Conservation (phyloP, 2,329 filamentous ascomycete species). For the Colletotrichum endophyticum region DNA sequence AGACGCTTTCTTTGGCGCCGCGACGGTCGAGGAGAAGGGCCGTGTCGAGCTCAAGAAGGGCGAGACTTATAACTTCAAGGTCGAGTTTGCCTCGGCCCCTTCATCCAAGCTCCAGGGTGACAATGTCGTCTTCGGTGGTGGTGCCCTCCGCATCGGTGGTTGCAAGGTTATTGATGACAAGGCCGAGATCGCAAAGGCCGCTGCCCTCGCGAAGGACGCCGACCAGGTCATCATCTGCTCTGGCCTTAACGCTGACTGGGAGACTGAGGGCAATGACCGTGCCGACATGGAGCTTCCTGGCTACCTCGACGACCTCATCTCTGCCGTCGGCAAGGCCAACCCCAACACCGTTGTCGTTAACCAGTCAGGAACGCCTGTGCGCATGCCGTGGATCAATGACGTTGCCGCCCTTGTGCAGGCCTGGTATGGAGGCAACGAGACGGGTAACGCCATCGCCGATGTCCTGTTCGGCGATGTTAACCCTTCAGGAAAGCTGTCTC, state of each 20-base stretch:
- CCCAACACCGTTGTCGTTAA: slow-evolving; percentile 70
- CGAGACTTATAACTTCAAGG: slow-evolving; percentile 60
- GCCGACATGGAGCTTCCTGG: slow-evolving; percentile 76
- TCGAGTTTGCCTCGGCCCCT: slow-evolving; percentile 65
- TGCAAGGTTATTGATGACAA: slow-evolving; percentile 62
- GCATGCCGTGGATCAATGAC: slow-evolving; percentile 64
- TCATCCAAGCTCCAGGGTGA: slow-evolving; percentile 59
- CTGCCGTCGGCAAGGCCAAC: slow-evolving; percentile 67
- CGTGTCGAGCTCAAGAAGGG: slow-evolving; percentile 62
- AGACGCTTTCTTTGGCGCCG: slow-evolving; percentile 69
- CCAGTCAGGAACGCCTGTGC: slow-evolving; percentile 73
- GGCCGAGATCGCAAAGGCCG: slow-evolving; percentile 69
- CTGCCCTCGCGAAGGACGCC: slow-evolving; percentile 68
- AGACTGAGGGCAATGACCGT: slow-evolving; percentile 74
- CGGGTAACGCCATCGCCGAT: slow-evolving; percentile 75
- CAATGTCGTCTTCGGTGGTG: slow-evolving; percentile 58
- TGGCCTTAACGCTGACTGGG: slow-evolving; percentile 75
- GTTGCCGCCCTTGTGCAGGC: slow-evolving; percentile 67
- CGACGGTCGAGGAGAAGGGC: slow-evolving; percentile 68
- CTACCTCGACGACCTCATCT: slow-evolving; percentile 70
- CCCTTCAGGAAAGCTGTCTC: slow-evolving; percentile 75
- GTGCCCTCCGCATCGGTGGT: slow-evolving; percentile 67
- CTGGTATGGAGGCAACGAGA: slow-evolving; percentile 82
- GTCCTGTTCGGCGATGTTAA: slow-evolving; percentile 72
- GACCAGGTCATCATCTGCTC: slow-evolving; percentile 82